Conservation (phyloP, 495 filamentous ascomycete species). For the Penicillium desertorum region DNA sequence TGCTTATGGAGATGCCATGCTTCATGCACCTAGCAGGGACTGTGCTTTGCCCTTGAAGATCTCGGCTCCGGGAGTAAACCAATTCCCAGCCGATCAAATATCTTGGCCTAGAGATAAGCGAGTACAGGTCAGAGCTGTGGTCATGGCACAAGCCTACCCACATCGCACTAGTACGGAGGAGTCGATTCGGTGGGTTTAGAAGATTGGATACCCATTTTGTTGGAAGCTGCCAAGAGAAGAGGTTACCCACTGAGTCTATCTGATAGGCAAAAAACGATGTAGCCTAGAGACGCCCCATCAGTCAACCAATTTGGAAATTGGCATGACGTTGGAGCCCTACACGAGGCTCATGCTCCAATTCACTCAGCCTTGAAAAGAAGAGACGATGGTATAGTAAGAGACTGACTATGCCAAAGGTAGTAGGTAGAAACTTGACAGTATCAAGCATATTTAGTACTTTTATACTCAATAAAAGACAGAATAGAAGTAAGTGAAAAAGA, state of each 20-base stretch:
- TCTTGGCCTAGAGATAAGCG: neutral
- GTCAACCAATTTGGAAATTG: conserved; percentile 8
- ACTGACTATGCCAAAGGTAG: neutral
- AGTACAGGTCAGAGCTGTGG: neutral
- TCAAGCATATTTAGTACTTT: neutral
- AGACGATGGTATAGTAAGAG: neutral
- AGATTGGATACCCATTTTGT: conserved; percentile 2
- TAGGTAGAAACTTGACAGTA: neutral
- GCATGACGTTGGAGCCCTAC: neutral
- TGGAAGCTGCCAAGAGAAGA: conserved; percentile 5
- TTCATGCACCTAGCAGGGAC: neutral
- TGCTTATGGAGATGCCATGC: conserved; percentile 6
- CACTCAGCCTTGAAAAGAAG: neutral
- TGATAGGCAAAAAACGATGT: conserved; percentile 28
- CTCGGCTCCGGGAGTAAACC: neutral
- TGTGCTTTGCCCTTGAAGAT: conserved; percentile 4
- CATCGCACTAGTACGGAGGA: neutral
- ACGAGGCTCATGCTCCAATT: neutral
- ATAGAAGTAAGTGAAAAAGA: neutral
- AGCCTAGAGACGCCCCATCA: conserved; percentile 31
- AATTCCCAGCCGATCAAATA: neutral
- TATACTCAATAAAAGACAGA: neutral
- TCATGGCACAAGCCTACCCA: neutral
- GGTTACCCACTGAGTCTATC: conserved; percentile 16
- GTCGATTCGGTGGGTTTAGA: conserved; percentile 4